Evolutionary conservation across 768 basidiomycete genomes (phyloP).

Genomic region (Artomyces pyxidatus): DNA sequence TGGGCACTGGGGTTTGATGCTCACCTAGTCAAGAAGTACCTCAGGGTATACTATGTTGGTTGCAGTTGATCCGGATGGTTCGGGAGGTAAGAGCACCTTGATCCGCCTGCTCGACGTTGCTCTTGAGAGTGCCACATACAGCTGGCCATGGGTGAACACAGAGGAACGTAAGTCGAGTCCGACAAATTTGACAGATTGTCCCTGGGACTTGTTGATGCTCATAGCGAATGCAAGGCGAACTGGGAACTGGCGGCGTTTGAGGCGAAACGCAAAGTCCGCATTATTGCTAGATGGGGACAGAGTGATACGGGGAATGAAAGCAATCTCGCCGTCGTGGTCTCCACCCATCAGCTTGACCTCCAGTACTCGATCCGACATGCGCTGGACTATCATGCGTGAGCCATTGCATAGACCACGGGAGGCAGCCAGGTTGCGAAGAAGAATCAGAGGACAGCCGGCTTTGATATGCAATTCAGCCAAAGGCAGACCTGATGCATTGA

Average conservation of each 20-base stretch:
- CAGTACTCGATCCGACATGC: not conserved
- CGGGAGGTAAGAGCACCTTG: not conserved
- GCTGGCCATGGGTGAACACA: constrained; percentile 33
- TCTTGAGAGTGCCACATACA: not conserved
- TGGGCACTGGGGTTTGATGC: too few relatives aligned
- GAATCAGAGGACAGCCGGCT: constrained; percentile 28
- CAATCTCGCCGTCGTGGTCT: not conserved
- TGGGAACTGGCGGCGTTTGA: constrained; percentile 33
- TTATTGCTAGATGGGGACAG: not conserved
- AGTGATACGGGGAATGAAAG: not conserved
- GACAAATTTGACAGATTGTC: constrained; percentile 36
- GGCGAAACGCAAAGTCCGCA: not conserved
- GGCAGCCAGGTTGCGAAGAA: constrained; percentile 36
- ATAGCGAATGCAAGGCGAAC: constrained; percentile 38
- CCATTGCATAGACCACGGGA: constrained; percentile 29
- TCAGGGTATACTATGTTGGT: not conserved
- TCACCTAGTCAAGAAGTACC: not conserved
- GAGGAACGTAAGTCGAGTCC: constrained; percentile 31
- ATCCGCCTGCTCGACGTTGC: not conserved
- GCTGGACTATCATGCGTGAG: not conserved
- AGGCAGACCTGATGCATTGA: constrained; percentile 33
- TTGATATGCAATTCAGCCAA: constrained; percentile 24
- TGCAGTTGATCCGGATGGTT: not conserved
- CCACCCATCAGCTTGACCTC: not conserved
- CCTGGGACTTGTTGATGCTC: constrained; percentile 42